A percentile compares a stretch with the other conserved stretches of the same genome.
Conservation (phyloP, 2,329 filamentous ascomycete genomes). For the Didymella glomerata region DNA sequence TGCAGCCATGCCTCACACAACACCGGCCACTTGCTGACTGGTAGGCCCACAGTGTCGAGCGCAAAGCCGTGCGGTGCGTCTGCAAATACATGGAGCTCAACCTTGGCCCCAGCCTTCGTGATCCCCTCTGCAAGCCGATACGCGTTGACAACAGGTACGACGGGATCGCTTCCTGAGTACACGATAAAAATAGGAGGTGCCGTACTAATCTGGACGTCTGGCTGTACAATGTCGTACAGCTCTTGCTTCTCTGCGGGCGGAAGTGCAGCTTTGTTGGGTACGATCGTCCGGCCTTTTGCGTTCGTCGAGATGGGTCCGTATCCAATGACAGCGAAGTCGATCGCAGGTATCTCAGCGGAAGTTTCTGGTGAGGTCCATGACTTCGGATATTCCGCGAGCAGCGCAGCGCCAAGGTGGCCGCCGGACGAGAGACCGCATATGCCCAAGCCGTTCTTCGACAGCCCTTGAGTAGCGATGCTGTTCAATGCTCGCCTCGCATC, state of each 20-base stretch:
- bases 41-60: conserved; percentile 26
- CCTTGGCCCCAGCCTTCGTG: conserved; percentile 14
- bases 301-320: conserved; percentile 35
- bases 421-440: conserved; percentile 32
- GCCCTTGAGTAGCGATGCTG: conserved; percentile 18
- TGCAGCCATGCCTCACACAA: conserved; percentile 31
- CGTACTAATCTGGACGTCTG: conserved; percentile 26
- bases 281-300: conserved; percentile 27
- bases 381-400: conserved; percentile 26
- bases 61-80: conserved; percentile 36
- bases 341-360: conserved; percentile 5
- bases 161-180: conserved; percentile 29
- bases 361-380: conserved; percentile 19
- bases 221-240: conserved; percentile 30
- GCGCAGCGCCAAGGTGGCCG: conserved; percentile 30
- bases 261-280: conserved; percentile 27
- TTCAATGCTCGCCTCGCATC: conserved; percentile 24
- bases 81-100: conserved; percentile 33
- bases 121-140: conserved; percentile 29
- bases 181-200: conserved; percentile 30
- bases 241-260: conserved; percentile 30
- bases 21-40: conserved; percentile 26
- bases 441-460: conserved; percentile 5
- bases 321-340: conserved; percentile 30
- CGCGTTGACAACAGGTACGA: conserved; percentile 31